Conservation (phyloP, 768 basidiomycete genomes). For the Nidularia pulvinata region DNA sequence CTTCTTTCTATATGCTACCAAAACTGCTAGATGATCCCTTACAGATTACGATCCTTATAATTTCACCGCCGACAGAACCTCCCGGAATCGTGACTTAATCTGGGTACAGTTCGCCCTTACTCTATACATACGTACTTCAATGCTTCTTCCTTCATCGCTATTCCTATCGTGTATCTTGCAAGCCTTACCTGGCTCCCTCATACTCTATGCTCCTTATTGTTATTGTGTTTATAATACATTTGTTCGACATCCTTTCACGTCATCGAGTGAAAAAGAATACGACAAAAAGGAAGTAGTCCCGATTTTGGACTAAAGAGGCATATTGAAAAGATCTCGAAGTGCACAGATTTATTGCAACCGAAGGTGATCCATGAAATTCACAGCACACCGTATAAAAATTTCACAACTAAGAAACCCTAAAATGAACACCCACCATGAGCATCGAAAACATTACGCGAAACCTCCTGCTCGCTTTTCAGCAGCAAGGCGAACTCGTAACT, state of each 20-base stretch:
- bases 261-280: background rate
- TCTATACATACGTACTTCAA: background rate
- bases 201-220: background rate
- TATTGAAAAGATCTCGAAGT: background rate
- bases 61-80: slow-evolving; percentile 10
- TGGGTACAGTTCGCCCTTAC: background rate
- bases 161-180: background rate
- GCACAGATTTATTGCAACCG: too few species aligned
- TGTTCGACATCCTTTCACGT: background rate
- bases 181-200: background rate
- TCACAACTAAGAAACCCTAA: background rate
- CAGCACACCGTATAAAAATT: background rate
- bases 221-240: slow-evolving; percentile 2
- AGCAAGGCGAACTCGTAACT: slow-evolving; percentile 44
- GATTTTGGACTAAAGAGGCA: too few species aligned
- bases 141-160: slow-evolving; percentile 6
- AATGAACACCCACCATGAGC: too few species aligned
- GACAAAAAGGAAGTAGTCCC: background rate
- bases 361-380: too few species aligned
- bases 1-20: slow-evolving; percentile 19
- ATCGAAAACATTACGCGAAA: background rate
- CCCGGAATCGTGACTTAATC: background rate
- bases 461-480: slow-evolving; percentile 30
- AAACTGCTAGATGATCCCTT: slow-evolving; percentile 16
- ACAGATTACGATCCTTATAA: slow-evolving; percentile 18